Base-by-base conservation (phyloP, 208 protist genomes). In the Leishmania turanica region DNA sequence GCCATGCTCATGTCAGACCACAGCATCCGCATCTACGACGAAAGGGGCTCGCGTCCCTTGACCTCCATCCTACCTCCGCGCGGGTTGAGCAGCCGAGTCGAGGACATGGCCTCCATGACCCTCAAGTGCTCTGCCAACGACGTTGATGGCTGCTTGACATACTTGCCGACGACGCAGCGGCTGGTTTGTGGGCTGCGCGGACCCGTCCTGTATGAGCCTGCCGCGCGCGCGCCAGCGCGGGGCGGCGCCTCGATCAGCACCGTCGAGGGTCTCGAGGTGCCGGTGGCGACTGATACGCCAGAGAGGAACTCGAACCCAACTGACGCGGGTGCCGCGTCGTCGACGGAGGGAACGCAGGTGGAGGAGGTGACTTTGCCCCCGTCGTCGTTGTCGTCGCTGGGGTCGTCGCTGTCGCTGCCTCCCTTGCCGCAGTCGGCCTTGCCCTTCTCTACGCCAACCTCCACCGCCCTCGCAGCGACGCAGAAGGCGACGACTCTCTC, bases 11-110 rank as follows among this genome's bases (percentile, higher is more conserved):
- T 88, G 60, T 82, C 87, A 1, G 91, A 97, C 79, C 90, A 92
- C 85, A 88, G 83, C 81, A 89, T 97, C 65, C 88, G 89, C 54
- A 78, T 97, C 45, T 96, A 94, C 78, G 94, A 97, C 62, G 87
- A 90, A 37, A 87, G 91, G 68, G 90, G 88, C 31, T 91, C 81
- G 78, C 88, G 88, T 40, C 84, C 94, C 21, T 51, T 91, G 40
- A 80, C 87, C 17, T 83, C 88, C 47, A 94, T 97, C 73, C 78
- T 75, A n/a, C 86, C 88, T 17, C 84, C 90, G 53, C 70, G 78
- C 11, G 77, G 77, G 31, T 58, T 81, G 17, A 88, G 86, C 71
- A 92, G 91, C 76, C 78, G 87, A 62, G 84, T 84, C 51, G 88
- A 91, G 77, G 94, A 97, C 84, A 80, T 92, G 51, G 88, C 89